Base-by-base conservation (phyloP, 1,284 basidiomycete species). In the Trametes pubescens region DNA sequence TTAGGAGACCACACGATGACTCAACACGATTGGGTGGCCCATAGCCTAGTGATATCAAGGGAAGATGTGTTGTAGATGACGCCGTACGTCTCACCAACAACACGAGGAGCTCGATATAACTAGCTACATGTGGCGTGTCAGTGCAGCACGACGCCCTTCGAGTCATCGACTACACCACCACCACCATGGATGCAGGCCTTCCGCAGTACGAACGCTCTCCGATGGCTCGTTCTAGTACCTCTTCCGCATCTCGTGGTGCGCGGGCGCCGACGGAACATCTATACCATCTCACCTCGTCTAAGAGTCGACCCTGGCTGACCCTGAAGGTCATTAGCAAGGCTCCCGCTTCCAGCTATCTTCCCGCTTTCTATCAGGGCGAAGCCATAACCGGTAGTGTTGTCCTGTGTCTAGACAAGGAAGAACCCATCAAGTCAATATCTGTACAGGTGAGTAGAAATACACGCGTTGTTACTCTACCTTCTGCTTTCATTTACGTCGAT, bases 291-390 rank as follows among this genome's bases (percentile, higher is more conserved):
- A 57, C 48, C 10, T 61, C 40, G 14, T 43, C 65, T 38, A 65
- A 57, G 44, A 56, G 58, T 6, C 53, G 37, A 5, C 59, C 68
- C 5, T 74, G 70, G 70, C 47, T 69, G 32, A 71, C 64, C 1
- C 57, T 72, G 48, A 68, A 57, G 40, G 61, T 71, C 18, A 32
- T 59, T 6, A 72, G 73, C 61, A 67, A 65, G 11, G 70, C 69
- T 1, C 62, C 56, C 5, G 54, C 59, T 8, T 49, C 69, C 6
- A 48, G 34, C 1, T 58, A 69, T 48, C 72, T 79, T 11, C 84
- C 84, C 14, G 65, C 76, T 13, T 82, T 83, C 62, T 69, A 78
- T 48, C 76, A 84, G 64, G 83, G 81, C 14, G 84, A 88, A 67
- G 65, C 67, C 18, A 77, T 87, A 51, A 71, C 75, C 4, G 85